Evolutionary conservation across 805 yeast genomes (phyloP), one percentile per base, ranked within the genome.

Genomic region (Candida incommunis): DNA sequence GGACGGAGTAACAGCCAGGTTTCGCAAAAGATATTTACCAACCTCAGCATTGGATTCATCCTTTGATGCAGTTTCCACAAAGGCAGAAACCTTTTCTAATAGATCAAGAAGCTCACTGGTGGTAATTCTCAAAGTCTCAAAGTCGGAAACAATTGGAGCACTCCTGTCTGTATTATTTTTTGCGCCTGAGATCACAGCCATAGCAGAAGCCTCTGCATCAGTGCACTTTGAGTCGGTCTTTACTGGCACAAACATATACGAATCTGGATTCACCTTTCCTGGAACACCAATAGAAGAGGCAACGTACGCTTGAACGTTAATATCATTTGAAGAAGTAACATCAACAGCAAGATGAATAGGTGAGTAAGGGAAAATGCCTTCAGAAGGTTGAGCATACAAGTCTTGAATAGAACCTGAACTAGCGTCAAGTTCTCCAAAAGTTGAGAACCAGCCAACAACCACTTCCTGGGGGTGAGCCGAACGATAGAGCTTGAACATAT

Each of bases 371-470:
- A 59, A 73, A 3, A 86, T 77, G 48, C 86, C 76, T 56, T 76
- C 81, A 16, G 71, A 64, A 7, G 37, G 37, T 46, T 83, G 80
- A 55, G 79, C 78, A 66, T 80, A 85, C 58, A 83, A 80, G 56
- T 80, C 90, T 60, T 85, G 94, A 56, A 85, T 78, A 51, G 83
- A 70, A 7, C 84, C 84, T 13, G 87, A 76, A 60, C 80, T 74
- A 45, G 76, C 71, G 64, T 82, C 88, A 50, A 84, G 72, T 51
- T 68, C 69, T 18, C 72, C 66, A 42, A 69, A 66, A 16, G 81
- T 68, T 22, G 70, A 59, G 61, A 82, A 86, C 95, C 95, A 86
- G 46, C 95, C 95, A 42, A 86, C 70, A 45, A 86, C 80, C 43
- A 72, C 70, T 51, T 79, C 82, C 58, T 81, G 82, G 46, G 92